A percentile compares a stretch with the other conserved stretches of the same genome.
These are phyloP conservation scores for Blastomyces silverae DNA, from an alignment of 2,329 filamentous ascomycete genomes.

Conservation along the genomic window DNA sequence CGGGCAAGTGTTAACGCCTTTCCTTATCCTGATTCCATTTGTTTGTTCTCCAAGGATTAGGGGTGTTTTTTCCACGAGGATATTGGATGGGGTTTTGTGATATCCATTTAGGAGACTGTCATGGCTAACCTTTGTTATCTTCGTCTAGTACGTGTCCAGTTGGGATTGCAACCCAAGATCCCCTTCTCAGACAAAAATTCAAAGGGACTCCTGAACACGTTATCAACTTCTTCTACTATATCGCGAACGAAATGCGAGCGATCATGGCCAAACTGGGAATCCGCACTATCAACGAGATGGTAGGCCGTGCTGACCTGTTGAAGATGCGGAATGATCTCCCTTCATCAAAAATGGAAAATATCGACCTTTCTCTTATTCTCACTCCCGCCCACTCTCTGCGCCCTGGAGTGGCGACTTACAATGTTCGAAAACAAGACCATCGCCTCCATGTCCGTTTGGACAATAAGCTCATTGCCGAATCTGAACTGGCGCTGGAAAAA, in stretches of 20 bases:
- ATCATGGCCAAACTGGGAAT: conserved; percentile 96
- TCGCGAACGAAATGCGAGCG: conserved; percentile 89
- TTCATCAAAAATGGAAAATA: conserved; percentile 82
- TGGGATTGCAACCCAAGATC: conserved; percentile 91
- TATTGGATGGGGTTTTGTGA: no score
- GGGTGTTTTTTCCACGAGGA: no score
- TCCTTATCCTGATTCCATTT: background rate
- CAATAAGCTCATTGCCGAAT: conserved; percentile 95
- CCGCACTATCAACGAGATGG: conserved; percentile 96
- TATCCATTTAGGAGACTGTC: no score
- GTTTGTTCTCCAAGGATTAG: background rate
- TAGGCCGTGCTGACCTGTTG: conserved; percentile 80
- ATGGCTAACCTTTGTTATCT: conserved; percentile 25
- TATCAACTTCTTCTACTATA: conserved; percentile 98
- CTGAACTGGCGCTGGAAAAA: conserved; percentile 89
- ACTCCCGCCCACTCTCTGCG: conserved; percentile 94
- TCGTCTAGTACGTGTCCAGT: conserved; percentile 70
- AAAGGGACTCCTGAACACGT: conserved; percentile 88
- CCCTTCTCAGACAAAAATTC: conserved; percentile 91
- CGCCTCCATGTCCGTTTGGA: conserved; percentile 86
- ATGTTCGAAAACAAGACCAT: conserved; percentile 96
- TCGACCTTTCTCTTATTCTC: conserved; percentile 85
- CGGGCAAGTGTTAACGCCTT: conserved; percentile 17
- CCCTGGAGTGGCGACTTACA: conserved; percentile 91
- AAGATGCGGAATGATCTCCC: conserved; percentile 82